phyloP scores from a whole-genome alignment of 441 rosid genomes.

The Populus hybrid region DNA sequence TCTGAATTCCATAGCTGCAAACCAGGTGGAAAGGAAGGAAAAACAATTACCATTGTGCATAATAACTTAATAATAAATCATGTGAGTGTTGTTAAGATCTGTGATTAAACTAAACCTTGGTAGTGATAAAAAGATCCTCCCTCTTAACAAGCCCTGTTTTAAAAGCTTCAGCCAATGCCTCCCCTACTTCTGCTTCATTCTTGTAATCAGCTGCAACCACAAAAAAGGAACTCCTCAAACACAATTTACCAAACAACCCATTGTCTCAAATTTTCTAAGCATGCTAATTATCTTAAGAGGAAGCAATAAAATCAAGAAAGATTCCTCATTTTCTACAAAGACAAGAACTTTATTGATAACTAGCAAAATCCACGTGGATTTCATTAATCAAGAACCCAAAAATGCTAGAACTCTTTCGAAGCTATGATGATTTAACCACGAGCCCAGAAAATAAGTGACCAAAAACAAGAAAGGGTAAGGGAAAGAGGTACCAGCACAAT shows the following conservation, averaged over 20 bases:
- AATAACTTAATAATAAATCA: neutral
- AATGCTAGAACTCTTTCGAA: neutral
- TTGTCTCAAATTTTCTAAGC: neutral
- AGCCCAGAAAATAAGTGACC: neutral
- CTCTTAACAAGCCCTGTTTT: conserved; percentile 66
- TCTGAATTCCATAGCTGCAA: conserved; percentile 93
- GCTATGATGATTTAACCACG: neutral
- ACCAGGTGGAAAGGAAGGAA: neutral
- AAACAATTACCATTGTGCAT: neutral
- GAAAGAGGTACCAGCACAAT: conserved; percentile 71
- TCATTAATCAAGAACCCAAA: neutral
- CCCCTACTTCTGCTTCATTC: conserved; percentile 87
- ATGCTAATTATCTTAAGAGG: neutral
- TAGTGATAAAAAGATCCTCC: conserved; percentile 85
- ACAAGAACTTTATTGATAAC: neutral
- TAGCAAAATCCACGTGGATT: neutral
- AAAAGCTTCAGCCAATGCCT: conserved; percentile 76
- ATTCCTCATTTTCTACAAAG: neutral
- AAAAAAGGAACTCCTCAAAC: conserved; percentile 5
- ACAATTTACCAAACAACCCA: neutral
- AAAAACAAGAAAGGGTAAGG: neutral
- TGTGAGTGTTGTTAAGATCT: neutral
- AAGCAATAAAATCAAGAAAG: neutral
- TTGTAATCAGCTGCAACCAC: conserved; percentile 69
- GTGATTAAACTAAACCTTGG: conserved; percentile 46